A percentile compares a stretch with the other conserved stretches of the same genome.
phyloP scores from a whole-genome alignment of 345 rosid species.

The Melaleuca alternifolia region DNA sequence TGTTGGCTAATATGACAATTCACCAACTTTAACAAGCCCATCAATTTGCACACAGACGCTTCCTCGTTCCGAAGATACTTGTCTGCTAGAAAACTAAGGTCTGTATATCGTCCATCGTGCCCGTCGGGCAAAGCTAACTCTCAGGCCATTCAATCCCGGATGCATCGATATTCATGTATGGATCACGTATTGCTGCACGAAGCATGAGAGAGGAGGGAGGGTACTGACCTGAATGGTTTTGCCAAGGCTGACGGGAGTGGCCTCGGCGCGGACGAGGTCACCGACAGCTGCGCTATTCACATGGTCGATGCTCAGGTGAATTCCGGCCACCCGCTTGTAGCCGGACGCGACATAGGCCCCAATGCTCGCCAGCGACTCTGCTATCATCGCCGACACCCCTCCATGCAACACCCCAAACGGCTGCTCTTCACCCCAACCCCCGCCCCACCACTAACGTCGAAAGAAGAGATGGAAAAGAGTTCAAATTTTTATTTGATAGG shows the following conservation, averaged over 20 bases:
- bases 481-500: not conserved
- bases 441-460: not conserved
- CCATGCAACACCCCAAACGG: slow-evolving; percentile 94
- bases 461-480: not conserved
- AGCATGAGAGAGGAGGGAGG: not conserved
- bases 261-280: slow-evolving; percentile 57
- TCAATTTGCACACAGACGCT: not conserved
- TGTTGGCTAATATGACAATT: accelerated
- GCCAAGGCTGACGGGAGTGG: slow-evolving; percentile 55
- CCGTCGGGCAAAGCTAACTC: too few species aligned
- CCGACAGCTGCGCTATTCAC: slow-evolving; percentile 64
- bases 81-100: not conserved
- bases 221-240: slow-evolving; percentile 59
- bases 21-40: not conserved
- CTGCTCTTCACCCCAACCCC: slow-evolving; percentile 15
- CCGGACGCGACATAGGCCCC: slow-evolving; percentile 89
- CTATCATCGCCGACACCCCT: slow-evolving; percentile 83
- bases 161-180: too few species aligned
- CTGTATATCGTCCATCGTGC: too few species aligned
- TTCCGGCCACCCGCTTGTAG: slow-evolving; percentile 68
- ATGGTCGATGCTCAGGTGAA: slow-evolving; percentile 76
- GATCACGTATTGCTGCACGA: too few species aligned
- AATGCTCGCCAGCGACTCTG: slow-evolving; percentile 76
- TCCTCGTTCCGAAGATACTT: not conserved
- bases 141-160: not conserved